A percentile compares a stretch with the other conserved stretches of the same genome.
Conservation (phyloP, 1,284 basidiomycete species). For the Cryptococcus sp. region DNA sequence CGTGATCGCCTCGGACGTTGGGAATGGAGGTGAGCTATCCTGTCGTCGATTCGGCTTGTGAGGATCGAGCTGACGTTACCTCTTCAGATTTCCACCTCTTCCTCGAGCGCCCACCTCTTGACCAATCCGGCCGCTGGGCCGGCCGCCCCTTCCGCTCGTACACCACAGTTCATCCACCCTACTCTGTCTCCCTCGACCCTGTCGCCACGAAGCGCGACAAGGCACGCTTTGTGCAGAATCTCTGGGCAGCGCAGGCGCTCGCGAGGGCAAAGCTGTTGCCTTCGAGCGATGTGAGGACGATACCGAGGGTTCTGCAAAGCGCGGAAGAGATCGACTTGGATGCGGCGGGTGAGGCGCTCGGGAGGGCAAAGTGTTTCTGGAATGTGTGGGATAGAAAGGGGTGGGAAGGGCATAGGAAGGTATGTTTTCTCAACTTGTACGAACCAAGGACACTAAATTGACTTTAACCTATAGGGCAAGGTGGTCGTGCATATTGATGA, state of each 20-base stretch:
- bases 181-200: conserved; percentile 62
- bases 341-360: conserved; percentile 57
- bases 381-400: conserved; percentile 75
- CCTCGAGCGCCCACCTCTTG: conserved; percentile 72
- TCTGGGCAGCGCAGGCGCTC: conserved; percentile 78
- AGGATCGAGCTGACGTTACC: not conserved
- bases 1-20: conserved; percentile 75
- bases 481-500: conserved; percentile 78
- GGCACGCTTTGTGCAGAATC: conserved; percentile 74
- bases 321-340: conserved; percentile 68
- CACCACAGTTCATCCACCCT: conserved; percentile 68
- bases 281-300: conserved; percentile 46
- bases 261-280: conserved; percentile 60
- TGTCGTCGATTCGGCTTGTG: not conserved
- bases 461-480: conserved; percentile 73
- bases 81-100: conserved; percentile 74
- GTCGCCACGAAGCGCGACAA: conserved; percentile 64
- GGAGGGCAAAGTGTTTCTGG: conserved; percentile 68
- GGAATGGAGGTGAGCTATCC: conserved; percentile 64
- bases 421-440: conserved; percentile 37
- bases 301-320: conserved; percentile 57
- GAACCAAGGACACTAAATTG: not conserved
- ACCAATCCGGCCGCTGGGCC: conserved; percentile 76
- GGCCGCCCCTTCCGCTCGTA: conserved; percentile 74
- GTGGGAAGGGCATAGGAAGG: conserved; percentile 74